These are phyloP conservation scores for Limnanthes douglasii DNA, from an alignment of 345 rosid species.

Conservation along the genomic window DNA sequence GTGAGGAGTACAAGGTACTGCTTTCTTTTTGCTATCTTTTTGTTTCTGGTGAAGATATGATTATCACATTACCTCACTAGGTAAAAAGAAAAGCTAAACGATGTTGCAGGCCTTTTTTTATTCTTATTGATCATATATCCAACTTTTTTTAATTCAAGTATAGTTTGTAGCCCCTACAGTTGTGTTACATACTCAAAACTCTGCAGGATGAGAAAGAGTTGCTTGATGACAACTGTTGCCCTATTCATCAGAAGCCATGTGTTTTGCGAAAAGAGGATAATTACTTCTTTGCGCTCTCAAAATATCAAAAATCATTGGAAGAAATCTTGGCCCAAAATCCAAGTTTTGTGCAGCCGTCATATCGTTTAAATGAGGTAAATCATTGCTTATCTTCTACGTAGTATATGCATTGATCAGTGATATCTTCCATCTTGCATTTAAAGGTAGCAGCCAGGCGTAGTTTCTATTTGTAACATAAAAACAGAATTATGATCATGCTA, in stretches of 20 bases:
- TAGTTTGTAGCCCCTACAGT: no score
- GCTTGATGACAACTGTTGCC: constrained; percentile 59
- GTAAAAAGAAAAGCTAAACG: no score
- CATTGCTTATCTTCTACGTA: background rate
- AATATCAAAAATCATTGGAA: constrained; percentile 72
- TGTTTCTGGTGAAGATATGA: no score
- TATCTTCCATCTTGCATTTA: no score
- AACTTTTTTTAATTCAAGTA: no score
- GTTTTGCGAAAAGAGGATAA: constrained; percentile 73
- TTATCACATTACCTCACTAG: no score
- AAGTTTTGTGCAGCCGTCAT: constrained; percentile 81
- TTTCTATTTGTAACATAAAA: no score
- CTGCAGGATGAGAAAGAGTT: constrained; percentile 88
- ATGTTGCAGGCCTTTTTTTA: no score
- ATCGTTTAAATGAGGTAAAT: constrained; percentile 73
- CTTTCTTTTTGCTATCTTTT: background rate
- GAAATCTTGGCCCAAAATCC: constrained; percentile 48
- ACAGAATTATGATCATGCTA: no score
- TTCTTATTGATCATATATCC: no score
- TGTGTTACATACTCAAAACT: no score
- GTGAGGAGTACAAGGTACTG: constrained; percentile 88
- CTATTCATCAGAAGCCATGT: constrained; percentile 77
- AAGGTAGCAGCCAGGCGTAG: no score
- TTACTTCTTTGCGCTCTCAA: constrained; percentile 83
- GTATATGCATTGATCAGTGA: background rate